A percentile compares a stretch with the other conserved stretches of the same genome.
Conservation (phyloP, 1,284 basidiomycete species). For the Ceratobasidium theobromae region DNA sequence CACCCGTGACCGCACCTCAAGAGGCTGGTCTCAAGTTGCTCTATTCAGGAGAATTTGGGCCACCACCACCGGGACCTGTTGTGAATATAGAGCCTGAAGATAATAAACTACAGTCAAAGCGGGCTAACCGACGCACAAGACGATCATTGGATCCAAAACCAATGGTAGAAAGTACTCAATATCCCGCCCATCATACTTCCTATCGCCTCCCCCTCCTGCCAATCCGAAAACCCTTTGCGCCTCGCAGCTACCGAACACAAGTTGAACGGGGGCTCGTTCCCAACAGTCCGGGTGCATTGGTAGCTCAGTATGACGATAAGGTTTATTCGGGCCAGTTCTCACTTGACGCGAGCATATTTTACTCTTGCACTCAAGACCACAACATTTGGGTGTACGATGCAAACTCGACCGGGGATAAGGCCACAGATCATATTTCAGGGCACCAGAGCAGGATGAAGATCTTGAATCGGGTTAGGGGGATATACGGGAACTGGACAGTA, state of each 20-base stretch:
- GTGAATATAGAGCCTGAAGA: conserved; percentile 48
- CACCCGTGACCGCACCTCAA: conserved; percentile 64
- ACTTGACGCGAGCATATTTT: conserved; percentile 75
- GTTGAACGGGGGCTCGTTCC: conserved; percentile 64
- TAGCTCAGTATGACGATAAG: conserved; percentile 77
- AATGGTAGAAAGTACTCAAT: conserved; percentile 37
- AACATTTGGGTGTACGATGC: conserved; percentile 38
- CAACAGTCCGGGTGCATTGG: conserved; percentile 84
- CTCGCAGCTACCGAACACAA: conserved; percentile 48
- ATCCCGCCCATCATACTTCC: conserved; percentile 45
- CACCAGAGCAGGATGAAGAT: conserved; percentile 66
- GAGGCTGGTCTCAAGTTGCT: conserved; percentile 70
- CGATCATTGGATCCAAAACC: conserved; percentile 40
- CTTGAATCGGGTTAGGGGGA: conserved; percentile 77
- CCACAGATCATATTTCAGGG: conserved; percentile 32
- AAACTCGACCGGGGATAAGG: conserved; percentile 36
- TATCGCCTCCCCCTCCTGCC: neutral
- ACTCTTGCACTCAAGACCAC: conserved; percentile 73
- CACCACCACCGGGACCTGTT: conserved; percentile 47
- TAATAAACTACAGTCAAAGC: conserved; percentile 4
- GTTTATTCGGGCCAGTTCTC: conserved; percentile 95
- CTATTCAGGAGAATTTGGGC: conserved; percentile 84
- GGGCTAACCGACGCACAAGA: neutral
- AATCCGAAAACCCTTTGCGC: conserved; percentile 7
- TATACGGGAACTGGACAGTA: conserved; percentile 83